phyloP scores from a whole-genome alignment of 106 monocot species.

The Hemerocallis citrina region DNA sequence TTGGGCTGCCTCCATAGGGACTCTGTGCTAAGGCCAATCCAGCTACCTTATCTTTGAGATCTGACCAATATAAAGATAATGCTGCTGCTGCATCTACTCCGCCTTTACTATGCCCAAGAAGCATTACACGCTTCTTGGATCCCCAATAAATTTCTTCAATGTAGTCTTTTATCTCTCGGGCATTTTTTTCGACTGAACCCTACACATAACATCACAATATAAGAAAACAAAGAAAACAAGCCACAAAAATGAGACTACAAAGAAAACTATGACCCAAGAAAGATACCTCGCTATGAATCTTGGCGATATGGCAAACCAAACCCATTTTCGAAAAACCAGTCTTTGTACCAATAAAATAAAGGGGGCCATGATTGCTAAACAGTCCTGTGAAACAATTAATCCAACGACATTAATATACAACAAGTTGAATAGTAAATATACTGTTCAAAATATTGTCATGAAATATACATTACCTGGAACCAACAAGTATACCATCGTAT shows the following conservation, averaged over 20 bases:
- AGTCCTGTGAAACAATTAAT: slow-evolving; percentile 45
- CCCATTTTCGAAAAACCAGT: slow-evolving; percentile 95
- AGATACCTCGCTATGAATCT: slow-evolving; percentile 93
- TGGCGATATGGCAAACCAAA: slow-evolving; percentile 87
- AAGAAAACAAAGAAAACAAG: background rate
- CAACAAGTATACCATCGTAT: slow-evolving; percentile 85
- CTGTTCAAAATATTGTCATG: background rate
- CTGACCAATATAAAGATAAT: slow-evolving; percentile 85
- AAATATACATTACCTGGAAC: slow-evolving; percentile 66
- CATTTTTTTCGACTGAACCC: slow-evolving; percentile 91
- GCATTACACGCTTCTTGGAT: slow-evolving; percentile 67
- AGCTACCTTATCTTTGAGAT: slow-evolving; percentile 92
- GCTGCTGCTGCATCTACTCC: slow-evolving; percentile 98
- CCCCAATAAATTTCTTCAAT: slow-evolving; percentile 99
- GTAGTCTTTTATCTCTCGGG: slow-evolving; percentile 77
- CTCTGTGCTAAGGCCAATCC: slow-evolving; percentile 85
- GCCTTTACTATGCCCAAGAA: slow-evolving; percentile 97
- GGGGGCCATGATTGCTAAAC: slow-evolving; percentile 92
- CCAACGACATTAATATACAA: background rate
- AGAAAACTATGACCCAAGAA: background rate
- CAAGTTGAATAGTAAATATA: too few relatives aligned
- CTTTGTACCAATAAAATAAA: slow-evolving; percentile 94
- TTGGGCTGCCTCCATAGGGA: slow-evolving; percentile 92
- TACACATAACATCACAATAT: slow-evolving; percentile 12
- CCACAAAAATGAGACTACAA: background rate